A percentile compares a stretch with the other conserved stretches of the same genome.
These are phyloP conservation scores for Tetrastigma voinierianum DNA, from an alignment of 164 flowering plant genomes.

Conservation along the genomic window DNA sequence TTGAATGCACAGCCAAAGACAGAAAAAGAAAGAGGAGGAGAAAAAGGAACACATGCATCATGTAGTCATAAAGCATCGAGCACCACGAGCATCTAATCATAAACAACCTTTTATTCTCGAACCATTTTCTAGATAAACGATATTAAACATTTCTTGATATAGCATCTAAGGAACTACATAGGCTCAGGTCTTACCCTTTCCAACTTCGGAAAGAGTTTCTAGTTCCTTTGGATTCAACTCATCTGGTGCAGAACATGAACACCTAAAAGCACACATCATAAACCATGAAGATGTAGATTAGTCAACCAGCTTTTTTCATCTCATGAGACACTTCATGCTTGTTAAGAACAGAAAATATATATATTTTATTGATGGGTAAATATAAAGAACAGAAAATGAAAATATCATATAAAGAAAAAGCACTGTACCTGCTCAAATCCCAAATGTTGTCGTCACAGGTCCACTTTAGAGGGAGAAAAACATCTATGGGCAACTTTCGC, in stretches of 20 bases:
- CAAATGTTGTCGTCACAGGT: conserved; percentile 78
- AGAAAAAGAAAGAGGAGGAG: too few relatives aligned
- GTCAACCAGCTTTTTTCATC: not conserved
- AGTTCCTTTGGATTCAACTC: conserved; percentile 60
- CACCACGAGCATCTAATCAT: too few relatives aligned
- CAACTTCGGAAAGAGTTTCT: conserved; percentile 49
- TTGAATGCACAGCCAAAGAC: too few relatives aligned
- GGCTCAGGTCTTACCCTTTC: conserved; percentile 47
- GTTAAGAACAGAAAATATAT: not conserved
- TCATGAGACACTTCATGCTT: not conserved
- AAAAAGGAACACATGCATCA: too few relatives aligned
- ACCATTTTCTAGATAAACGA: not conserved
- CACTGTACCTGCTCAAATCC: conserved; percentile 67
- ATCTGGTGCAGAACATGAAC: conserved; percentile 71
- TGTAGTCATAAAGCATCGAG: too few relatives aligned
- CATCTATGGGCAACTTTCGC: conserved; percentile 81
- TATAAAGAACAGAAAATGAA: not conserved
- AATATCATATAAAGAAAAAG: not conserved
- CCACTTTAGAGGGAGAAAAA: conserved; percentile 82
- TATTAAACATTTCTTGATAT: not conserved
- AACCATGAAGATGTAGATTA: conserved; percentile 4
- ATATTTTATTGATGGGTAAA: too few relatives aligned
- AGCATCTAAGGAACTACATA: not conserved
- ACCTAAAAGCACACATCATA: conserved; percentile 35
- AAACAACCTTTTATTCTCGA: not conserved